Evolutionary conservation across 208 protist genomes (phyloP), one percentile per base, ranked within the genome.

Genomic region (Wallacemonas collosoma): DNA sequence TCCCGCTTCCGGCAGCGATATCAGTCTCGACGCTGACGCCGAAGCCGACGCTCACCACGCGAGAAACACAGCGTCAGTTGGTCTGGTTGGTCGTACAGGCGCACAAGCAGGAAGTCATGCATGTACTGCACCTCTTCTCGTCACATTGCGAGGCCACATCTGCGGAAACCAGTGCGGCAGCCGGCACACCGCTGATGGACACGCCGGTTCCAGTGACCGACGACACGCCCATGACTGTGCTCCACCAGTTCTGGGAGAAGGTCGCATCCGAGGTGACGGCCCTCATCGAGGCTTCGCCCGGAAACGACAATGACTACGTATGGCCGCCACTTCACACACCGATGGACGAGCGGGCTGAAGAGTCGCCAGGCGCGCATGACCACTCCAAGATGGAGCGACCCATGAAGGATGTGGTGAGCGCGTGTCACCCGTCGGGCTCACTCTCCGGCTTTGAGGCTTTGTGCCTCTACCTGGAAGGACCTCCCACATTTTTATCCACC

Each of bases 191-290:
- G 26, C 15, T 12, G 64, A 35, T 47, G n/a, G 26, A 12, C 17
- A 14, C 17, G 48, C 45, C 44, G 11, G 43, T 17, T 4, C 2
- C 35, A 5, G 6, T n/a, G 26, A 53, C 17, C 41, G 8, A 38
- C 15, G 62, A 12, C 11, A 0, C 64, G 38, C 6, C 26, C 48
- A 8, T 69, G 48, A 35, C 4, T 2, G 36, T 69, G 45, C 50
- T 69, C 48, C 45, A n/a, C 17, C 72, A 71, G 3, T 71, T 76
- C 45, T 76, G 72, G 72, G 64, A 76, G 3, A 26, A 66, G 44
- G 17, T 76, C 9, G 72, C 72, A 12, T 12, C 15, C 9, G 64
- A 71, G 44, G 56, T 76, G 47, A 36, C 7, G 12, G 64, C 39
- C 26, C 8, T 68, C 45, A 68, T 68, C 0, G 26, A 26, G 63